phyloP scores from a whole-genome alignment of 139 green algal genomes.

The Nannochloris sp. region DNA sequence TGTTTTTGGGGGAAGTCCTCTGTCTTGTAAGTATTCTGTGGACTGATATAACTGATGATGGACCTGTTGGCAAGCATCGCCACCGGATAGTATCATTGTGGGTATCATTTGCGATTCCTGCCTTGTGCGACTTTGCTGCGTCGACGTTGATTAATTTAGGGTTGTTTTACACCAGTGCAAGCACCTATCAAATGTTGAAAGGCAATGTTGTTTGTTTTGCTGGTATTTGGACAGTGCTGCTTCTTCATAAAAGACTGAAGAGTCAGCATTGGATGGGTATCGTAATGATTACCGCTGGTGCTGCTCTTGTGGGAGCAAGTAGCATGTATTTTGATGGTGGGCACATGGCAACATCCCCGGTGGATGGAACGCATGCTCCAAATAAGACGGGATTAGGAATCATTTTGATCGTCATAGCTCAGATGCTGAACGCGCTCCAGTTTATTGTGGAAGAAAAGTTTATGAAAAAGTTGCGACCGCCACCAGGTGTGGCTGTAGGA shows the following conservation, averaged over 20 bases:
- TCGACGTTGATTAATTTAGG: conserved; percentile 79
- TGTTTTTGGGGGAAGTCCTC: conserved; percentile 69
- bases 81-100: conserved; percentile 11
- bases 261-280: conserved; percentile 76
- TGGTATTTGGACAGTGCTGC: conserved; percentile 65
- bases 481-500: conserved; percentile 49
- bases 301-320: conserved; percentile 64
- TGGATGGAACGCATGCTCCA: conserved; percentile 1
- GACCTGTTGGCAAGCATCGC: not conserved
- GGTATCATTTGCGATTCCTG: conserved; percentile 55
- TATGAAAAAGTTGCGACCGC: conserved; percentile 43
- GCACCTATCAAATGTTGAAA: conserved; percentile 80
- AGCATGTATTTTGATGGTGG: conserved; percentile 21
- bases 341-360: not conserved
- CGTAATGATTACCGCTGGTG: conserved; percentile 66
- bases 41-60: not conserved
- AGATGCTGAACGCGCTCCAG: conserved; percentile 51
- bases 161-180: conserved; percentile 75
- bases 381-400: conserved; percentile 61
- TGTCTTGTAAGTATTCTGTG: conserved; percentile 32
- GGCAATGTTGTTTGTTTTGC: conserved; percentile 79
- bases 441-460: conserved; percentile 88
- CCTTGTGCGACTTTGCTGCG: conserved; percentile 63
- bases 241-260: conserved; percentile 59
- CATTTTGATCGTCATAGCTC: conserved; percentile 59